Conservation (phyloP, 1,139 yeast species). For the Eremothecium sinecaudum region DNA sequence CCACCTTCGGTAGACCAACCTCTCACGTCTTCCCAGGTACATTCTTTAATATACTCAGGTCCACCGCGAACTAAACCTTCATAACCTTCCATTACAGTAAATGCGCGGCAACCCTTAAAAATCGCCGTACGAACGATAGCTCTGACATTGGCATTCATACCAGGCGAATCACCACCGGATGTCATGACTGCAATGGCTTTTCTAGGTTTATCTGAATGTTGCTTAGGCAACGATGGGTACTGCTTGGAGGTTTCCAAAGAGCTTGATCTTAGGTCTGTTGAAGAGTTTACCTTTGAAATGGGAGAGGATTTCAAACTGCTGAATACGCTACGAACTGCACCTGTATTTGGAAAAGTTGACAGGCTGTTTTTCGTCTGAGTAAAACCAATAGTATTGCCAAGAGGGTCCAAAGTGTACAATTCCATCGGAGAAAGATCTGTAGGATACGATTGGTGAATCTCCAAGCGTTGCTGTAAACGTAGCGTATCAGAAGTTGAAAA, state of each 20-base stretch:
- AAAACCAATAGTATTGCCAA: conserved; percentile 61
- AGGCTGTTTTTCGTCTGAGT: conserved; percentile 51
- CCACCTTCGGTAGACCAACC: conserved; percentile 91
- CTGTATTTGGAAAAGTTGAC: conserved; percentile 39
- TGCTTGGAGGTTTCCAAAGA: conserved; percentile 19
- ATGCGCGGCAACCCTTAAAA: conserved; percentile 85
- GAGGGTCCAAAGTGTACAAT: conserved; percentile 57
- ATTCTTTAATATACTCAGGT: conserved; percentile 52
- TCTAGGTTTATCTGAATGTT: conserved; percentile 10
- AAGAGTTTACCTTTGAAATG: conserved; percentile 24
- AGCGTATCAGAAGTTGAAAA: neutral
- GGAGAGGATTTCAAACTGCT: conserved; percentile 13
- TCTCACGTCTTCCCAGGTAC: conserved; percentile 89
- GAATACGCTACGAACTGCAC: conserved; percentile 10
- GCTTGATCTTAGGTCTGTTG: conserved; percentile 21
- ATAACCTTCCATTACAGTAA: conserved; percentile 89
- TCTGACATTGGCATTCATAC: conserved; percentile 94
- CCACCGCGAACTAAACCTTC: conserved; percentile 89
- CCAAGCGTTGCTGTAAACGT: conserved; percentile 1
- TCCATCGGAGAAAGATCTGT: conserved; percentile 60
- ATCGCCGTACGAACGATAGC: conserved; percentile 91
- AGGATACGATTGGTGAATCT: conserved; percentile 39
- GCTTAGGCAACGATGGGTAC: conserved; percentile 14
- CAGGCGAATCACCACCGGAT: conserved; percentile 98
- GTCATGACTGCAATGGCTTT: conserved; percentile 80